These are phyloP conservation scores for Musa acuminata DNA, from an alignment of 176 grass and related monocot genomes.

Conservation along the genomic window DNA sequence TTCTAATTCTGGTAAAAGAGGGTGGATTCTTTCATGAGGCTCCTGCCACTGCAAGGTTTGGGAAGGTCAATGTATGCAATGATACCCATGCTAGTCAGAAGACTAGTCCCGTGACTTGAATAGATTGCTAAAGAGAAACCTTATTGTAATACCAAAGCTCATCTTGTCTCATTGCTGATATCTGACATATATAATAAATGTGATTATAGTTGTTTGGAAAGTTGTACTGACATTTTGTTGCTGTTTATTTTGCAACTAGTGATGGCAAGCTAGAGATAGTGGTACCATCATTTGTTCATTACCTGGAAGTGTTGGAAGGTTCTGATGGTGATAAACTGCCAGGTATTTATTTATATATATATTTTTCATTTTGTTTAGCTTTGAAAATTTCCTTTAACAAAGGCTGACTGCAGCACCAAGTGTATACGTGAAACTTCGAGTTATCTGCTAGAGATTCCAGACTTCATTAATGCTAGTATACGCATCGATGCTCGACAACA, in stretches of 20 bases:
- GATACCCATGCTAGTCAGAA: background rate
- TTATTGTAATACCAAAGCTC: background rate
- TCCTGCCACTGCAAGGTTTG: background rate
- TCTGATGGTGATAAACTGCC: conserved; percentile 93
- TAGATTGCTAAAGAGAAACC: background rate
- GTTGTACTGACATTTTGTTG: conserved; percentile 8
- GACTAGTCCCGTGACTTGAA: too few species aligned
- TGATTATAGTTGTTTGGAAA: conserved; percentile 4
- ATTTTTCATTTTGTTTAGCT: conserved; percentile 16
- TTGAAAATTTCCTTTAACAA: background rate
- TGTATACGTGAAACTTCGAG: too few species aligned
- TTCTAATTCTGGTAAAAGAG: background rate
- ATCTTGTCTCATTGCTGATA: background rate
- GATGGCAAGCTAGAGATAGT: conserved; percentile 93
- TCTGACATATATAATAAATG: background rate
- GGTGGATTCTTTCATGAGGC: background rate
- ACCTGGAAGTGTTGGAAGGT: conserved; percentile 94
- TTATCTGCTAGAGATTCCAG: too few species aligned
- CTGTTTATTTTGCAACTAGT: conserved; percentile 32
- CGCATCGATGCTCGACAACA: background rate
- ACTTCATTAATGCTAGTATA: too few species aligned
- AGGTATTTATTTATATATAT: conserved; percentile 28
- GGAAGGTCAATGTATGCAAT: too few species aligned
- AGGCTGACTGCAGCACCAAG: too few species aligned
- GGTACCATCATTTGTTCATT: conserved; percentile 95